A percentile compares a stretch with the other conserved stretches of the same genome.
Conservation (phyloP, 2,329 filamentous ascomycete genomes). For the Claviceps fusiformis region DNA sequence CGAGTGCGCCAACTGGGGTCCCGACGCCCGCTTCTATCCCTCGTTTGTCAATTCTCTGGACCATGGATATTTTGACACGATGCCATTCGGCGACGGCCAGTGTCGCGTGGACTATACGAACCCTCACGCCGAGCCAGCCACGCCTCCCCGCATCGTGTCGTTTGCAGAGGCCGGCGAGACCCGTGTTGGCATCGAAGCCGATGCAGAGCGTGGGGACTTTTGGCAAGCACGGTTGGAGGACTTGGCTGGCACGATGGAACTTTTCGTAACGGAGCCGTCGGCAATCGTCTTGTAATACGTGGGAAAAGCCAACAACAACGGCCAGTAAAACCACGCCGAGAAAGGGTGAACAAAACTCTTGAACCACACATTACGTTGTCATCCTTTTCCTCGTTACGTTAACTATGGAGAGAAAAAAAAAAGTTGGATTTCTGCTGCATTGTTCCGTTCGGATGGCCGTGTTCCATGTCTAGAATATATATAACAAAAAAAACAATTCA, state of each 20-base stretch:
- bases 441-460: no score
- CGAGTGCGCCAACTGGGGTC: constrained; percentile 12
- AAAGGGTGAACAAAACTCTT: no score
- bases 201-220: constrained; percentile 14
- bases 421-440: no score
- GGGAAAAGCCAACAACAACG: not conserved
- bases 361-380: no score
- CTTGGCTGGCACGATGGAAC: constrained; percentile 9
- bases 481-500: no score
- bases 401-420: no score
- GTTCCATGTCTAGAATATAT: no score
- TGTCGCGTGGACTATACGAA: constrained; percentile 16
- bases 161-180: constrained; percentile 12
- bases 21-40: constrained; percentile 9
- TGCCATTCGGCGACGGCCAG: constrained; percentile 14
- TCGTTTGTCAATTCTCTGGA: constrained; percentile 18
- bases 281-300: not conserved
- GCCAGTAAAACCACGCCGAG: no score
- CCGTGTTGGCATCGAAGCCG: constrained; percentile 15
- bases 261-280: constrained; percentile 6
- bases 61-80: constrained; percentile 15
- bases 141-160: constrained; percentile 14
- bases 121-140: constrained; percentile 13
- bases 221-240: constrained; percentile 14
- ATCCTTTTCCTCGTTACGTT: no score